phyloP scores from a whole-genome alignment of 2,329 filamentous ascomycete species.

The Helicocarpus griseus region DNA sequence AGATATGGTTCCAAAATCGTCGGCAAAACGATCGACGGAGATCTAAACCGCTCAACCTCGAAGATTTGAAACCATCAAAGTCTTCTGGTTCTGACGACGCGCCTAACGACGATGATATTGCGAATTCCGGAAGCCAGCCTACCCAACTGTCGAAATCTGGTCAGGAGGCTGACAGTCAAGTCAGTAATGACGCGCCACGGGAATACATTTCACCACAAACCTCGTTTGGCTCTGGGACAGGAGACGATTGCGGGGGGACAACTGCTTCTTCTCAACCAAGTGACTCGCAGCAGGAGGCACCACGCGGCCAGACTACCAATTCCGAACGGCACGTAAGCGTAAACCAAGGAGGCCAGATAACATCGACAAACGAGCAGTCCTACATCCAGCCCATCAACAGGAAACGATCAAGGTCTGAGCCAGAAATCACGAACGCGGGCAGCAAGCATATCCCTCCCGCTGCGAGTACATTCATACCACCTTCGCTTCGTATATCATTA shows the following conservation, averaged over 20 bases:
- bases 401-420: slow-evolving; percentile 26
- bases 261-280: neutral
- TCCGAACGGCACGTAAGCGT: neutral
- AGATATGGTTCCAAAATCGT: slow-evolving; percentile 98
- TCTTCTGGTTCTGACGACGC: slow-evolving; percentile 22
- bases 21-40: slow-evolving; percentile 87
- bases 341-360: neutral
- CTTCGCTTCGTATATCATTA: slow-evolving; percentile 31
- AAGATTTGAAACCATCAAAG: slow-evolving; percentile 47
- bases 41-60: slow-evolving; percentile 68
- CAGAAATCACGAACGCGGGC: slow-evolving; percentile 5
- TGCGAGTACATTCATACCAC: slow-evolving; percentile 14
- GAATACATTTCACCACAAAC: neutral
- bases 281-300: neutral
- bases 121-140: neutral
- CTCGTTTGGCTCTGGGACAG: neutral
- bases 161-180: neutral
- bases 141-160: neutral
- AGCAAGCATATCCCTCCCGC: slow-evolving; percentile 1
- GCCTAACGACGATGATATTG: slow-evolving; percentile 16
- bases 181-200: neutral
- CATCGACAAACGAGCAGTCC: neutral
- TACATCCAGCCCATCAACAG: slow-evolving; percentile 18
- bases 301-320: neutral
- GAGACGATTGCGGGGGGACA: no score